Conservation (phyloP, 805 yeast genomes). For the Candida glaebosa region DNA sequence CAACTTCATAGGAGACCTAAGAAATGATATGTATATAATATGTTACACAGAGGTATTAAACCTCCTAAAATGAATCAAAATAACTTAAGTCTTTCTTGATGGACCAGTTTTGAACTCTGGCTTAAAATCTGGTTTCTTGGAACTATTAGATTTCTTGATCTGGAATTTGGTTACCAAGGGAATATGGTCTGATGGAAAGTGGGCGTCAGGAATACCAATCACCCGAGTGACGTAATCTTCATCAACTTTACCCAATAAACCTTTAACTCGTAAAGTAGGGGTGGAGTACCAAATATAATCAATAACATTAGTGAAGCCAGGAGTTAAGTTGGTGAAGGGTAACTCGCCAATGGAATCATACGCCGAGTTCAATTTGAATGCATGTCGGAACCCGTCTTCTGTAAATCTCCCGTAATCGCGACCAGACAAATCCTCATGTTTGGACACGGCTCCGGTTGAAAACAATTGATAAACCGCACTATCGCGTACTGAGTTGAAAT, state of each 20-base stretch:
- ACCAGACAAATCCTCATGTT: conserved; percentile 78
- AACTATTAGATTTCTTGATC: conserved; percentile 47
- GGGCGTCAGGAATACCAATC: conserved; percentile 91
- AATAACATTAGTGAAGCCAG: conserved; percentile 87
- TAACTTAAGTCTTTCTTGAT: conserved; percentile 37
- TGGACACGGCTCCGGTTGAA: conserved; percentile 73
- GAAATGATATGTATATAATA: too few species aligned
- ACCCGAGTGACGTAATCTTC: conserved; percentile 67
- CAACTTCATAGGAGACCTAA: too few species aligned
- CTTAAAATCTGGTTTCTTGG: conserved; percentile 38
- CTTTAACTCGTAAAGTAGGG: conserved; percentile 73
- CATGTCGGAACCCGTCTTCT: conserved; percentile 81
- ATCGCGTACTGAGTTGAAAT: conserved; percentile 81
- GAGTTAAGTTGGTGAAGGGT: conserved; percentile 93
- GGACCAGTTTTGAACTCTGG: conserved; percentile 42
- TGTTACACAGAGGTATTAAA: background rate
- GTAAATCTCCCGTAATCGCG: conserved; percentile 91
- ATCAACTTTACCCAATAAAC: conserved; percentile 82
- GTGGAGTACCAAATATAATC: conserved; percentile 97
- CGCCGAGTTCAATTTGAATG: conserved; percentile 77
- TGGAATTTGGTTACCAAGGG: conserved; percentile 81
- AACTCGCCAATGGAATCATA: conserved; percentile 83
- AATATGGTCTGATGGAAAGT: conserved; percentile 92
- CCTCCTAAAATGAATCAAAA: background rate
- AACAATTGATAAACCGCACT: conserved; percentile 92